phyloP scores from a whole-genome alignment of 495 filamentous ascomycete species.

The Margaritispora aquatica region DNA sequence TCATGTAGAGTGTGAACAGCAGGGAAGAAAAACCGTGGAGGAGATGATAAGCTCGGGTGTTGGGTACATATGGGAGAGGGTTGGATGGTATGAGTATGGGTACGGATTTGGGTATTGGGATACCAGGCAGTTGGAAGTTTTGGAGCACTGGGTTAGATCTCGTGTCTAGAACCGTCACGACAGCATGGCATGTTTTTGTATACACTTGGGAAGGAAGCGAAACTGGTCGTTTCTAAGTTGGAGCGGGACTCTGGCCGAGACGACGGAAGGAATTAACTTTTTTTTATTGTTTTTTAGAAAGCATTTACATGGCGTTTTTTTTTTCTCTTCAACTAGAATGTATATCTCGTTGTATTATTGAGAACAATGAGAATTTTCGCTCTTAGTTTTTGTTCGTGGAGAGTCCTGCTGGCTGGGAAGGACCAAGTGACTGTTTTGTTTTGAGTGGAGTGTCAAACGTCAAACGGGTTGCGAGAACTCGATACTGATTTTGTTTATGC shows the following conservation, averaged over 20 bases:
- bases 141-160: not conserved
- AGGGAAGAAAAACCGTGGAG: not conserved
- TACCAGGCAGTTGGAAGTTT: not conserved
- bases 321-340: too few species aligned
- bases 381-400: too few species aligned
- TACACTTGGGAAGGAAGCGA: not conserved
- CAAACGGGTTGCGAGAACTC: not conserved
- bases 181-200: not conserved
- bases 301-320: not conserved
- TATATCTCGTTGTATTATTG: too few species aligned
- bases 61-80: not conserved
- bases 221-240: not conserved
- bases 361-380: too few species aligned
- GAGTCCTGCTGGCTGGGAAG: not conserved
- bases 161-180: not conserved
- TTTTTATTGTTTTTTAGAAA: too few species aligned
- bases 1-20: slow-evolving; percentile 13
- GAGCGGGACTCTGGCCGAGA: not conserved
- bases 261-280: not conserved
- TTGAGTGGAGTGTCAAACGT: not conserved
- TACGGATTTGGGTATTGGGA: not conserved
- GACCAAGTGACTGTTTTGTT: not conserved
- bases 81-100: too few species aligned
- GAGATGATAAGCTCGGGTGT: too few species aligned
- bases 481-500: not conserved